Conservation (phyloP, 176 grass and related monocot genomes). For the Musa beccarii region DNA sequence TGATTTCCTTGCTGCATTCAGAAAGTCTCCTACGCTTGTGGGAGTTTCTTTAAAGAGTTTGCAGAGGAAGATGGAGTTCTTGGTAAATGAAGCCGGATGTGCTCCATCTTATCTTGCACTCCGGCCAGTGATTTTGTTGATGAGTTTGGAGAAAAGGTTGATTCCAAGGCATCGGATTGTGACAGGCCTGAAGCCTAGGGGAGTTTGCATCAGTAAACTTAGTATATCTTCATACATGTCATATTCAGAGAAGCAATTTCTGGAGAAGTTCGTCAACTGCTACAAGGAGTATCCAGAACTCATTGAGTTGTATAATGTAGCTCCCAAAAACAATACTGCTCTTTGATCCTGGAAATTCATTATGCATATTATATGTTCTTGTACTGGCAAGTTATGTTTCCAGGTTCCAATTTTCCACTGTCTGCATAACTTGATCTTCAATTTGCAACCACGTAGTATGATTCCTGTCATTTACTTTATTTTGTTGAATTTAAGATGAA, state of each 20-base stretch:
- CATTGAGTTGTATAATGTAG: neutral
- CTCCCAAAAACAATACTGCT: no score
- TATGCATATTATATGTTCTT: no score
- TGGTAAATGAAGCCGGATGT: neutral
- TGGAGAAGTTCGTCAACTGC: neutral
- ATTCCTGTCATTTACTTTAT: no score
- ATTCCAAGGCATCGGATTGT: neutral
- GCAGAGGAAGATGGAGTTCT: neutral
- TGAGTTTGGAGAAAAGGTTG: constrained; percentile 2
- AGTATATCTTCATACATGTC: neutral
- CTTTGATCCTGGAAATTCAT: no score
- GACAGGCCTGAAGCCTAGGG: neutral
- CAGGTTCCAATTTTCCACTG: no score
- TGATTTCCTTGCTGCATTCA: neutral
- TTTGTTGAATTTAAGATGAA: no score
- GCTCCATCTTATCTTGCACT: neutral
- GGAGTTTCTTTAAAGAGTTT: neutral
- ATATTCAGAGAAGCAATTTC: neutral
- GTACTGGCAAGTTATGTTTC: no score
- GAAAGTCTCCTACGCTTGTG: neutral
- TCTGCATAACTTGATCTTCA: no score
- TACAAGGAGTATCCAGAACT: neutral
- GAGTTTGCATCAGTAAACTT: neutral
- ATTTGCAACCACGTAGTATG: no score
- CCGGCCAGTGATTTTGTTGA: neutral